Evolutionary conservation across 2,329 filamentous ascomycete genomes (phyloP), one percentile per base, ranked within the genome.

Genomic region (Colletotrichum tamarilloi): DNA sequence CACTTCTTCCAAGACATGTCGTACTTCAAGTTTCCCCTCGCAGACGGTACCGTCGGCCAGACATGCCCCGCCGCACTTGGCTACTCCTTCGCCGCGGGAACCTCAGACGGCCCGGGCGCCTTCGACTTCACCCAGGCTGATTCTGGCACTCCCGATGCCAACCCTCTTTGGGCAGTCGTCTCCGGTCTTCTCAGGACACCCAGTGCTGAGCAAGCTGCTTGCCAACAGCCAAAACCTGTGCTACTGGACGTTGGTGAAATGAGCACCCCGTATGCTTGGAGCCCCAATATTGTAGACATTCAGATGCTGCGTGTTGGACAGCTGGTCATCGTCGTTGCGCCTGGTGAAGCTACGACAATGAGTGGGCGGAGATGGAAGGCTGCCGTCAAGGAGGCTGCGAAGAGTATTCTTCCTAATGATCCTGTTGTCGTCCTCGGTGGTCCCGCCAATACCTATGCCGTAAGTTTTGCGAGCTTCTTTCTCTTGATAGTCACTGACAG

Each of bases 51-150:
- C 3, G 84, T 84, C 35, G 93, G 92, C 7, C 87, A 84, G 62
- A 97, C 95, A 0, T 98, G 96, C 77, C 92, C 95, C 4, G 95
- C 95, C 0, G 95, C 95, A 0, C 85, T 98, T 73, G 96, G 96
- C 6, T 97, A 97, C 80, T 95, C 94, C 0, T 98, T 98, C 80
- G 96, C 96, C 0, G 96, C 94, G 1, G 96, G 96, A 12, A 98
- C 96, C 0, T 94, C 94, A 0, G 96, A 98, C 80, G 95, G 96
- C 6, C 95, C 96, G 0, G 96, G 96, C 0, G 92, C 91, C 0
- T 97, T 98, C 78, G 96, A 98, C 82, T 98, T 98, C 80, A 97
- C 94, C 1, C 96, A 98, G 80, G 95, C 95, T 76, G 90, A 94
- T 76, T 90, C 91, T 0, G 92, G 92, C 38, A 86, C 90, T n/a